Conservation (phyloP, 2,329 filamentous ascomycete species). For the Pezicula radicicola region DNA sequence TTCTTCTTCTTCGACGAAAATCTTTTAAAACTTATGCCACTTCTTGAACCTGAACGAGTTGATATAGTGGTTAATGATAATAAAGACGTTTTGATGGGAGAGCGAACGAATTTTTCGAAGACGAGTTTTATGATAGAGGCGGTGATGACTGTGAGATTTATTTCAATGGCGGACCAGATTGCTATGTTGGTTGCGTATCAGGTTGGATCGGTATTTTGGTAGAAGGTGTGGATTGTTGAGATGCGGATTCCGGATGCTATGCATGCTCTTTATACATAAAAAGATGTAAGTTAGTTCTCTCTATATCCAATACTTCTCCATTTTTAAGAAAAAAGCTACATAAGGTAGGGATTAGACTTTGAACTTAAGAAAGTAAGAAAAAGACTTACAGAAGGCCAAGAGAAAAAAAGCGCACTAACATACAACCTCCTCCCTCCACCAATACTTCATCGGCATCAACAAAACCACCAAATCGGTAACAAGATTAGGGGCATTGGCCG, state of each 20-base stretch:
- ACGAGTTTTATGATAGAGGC: not conserved
- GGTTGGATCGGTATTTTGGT: not conserved
- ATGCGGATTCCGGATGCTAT: not conserved
- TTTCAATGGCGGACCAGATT: constrained; percentile 1
- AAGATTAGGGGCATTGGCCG: not conserved
- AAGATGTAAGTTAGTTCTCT: not conserved
- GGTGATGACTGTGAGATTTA: not conserved
- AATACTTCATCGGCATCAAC: constrained; percentile 3
- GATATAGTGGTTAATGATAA: too few relatives aligned
- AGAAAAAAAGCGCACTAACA: not conserved
- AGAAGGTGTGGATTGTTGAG: constrained; percentile 1
- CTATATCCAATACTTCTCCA: not conserved
- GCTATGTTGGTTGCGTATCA: not conserved
- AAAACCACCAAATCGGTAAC: not conserved
- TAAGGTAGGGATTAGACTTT: too few relatives aligned
- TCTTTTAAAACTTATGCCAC: too few relatives aligned
- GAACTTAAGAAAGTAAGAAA: not conserved
- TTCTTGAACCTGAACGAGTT: too few relatives aligned
- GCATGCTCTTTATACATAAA: not conserved
- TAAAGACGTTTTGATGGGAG: too few relatives aligned
- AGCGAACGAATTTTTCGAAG: not conserved
- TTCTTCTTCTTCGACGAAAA: too few relatives aligned
- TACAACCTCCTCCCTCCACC: not conserved
- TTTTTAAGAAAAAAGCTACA: not conserved
- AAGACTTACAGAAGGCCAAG: not conserved